These are phyloP conservation scores for Hibiscus syriacus DNA, from an alignment of 345 rosid genomes.

Conservation along the genomic window DNA sequence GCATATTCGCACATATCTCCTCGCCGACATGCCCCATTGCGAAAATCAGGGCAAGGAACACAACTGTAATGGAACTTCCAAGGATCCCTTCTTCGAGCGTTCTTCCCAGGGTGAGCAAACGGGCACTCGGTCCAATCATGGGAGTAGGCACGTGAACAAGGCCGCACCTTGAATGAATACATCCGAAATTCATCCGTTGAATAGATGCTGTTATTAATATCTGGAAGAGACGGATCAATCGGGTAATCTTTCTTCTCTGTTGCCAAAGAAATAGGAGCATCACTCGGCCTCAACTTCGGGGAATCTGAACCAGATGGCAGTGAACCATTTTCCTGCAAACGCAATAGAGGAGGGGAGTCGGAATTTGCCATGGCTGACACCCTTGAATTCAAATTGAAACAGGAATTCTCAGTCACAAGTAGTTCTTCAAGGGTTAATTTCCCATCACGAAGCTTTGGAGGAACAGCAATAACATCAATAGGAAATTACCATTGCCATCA, in stretches of 20 bases:
- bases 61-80: constrained; percentile 95
- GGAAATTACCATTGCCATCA: constrained; percentile 62
- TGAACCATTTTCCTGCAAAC: constrained; percentile 49
- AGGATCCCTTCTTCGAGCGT: constrained; percentile 95
- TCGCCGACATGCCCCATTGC: constrained; percentile 90
- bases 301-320: constrained; percentile 66
- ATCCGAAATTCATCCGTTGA: no score
- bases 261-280: no score
- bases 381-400: constrained; percentile 37
- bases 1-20: constrained; percentile 98
- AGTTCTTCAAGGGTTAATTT: constrained; percentile 60
- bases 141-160: no score
- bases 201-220: no score
- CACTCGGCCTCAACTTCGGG: constrained; percentile 68
- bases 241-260: no score
- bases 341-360: constrained; percentile 54
- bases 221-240: no score
- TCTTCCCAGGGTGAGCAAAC: no score
- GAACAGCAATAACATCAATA: constrained; percentile 53
- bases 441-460: no score
- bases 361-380: no score
- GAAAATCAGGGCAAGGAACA: constrained; percentile 90
- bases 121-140: no score
- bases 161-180: no score
- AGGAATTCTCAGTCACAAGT: no score